A percentile compares a stretch with the other conserved stretches of the same genome.
phyloP scores from a whole-genome alignment of 2,329 filamentous ascomycete genomes.

The Fusarium graminum region DNA sequence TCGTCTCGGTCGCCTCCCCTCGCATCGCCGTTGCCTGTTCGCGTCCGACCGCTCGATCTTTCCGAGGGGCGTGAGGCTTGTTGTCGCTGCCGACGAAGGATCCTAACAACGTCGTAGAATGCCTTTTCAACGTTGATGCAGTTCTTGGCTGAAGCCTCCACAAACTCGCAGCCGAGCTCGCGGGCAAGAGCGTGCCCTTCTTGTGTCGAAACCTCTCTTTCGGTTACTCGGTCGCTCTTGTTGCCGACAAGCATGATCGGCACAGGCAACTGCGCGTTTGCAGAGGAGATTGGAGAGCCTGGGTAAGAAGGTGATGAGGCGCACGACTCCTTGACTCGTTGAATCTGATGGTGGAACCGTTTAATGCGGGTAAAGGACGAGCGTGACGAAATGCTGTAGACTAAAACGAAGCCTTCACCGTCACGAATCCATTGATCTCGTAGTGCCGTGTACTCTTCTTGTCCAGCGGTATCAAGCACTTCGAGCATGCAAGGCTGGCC shows the following conservation, averaged over 20 bases:
- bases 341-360: slow-evolving; percentile 96
- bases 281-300: slow-evolving; percentile 76
- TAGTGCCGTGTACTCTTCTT: slow-evolving; percentile 97
- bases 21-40: slow-evolving; percentile 55
- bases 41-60: slow-evolving; percentile 55
- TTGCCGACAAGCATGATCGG: slow-evolving; percentile 99
- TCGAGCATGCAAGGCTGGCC: slow-evolving; percentile 97
- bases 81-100: slow-evolving; percentile 86
- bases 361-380: slow-evolving; percentile 96
- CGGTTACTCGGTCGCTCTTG: slow-evolving; percentile 96
- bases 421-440: slow-evolving; percentile 99
- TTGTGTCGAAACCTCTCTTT: slow-evolving; percentile 95
- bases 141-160: slow-evolving; percentile 97
- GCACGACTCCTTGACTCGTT: slow-evolving; percentile 93
- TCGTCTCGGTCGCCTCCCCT: slow-evolving; percentile 52
- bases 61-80: slow-evolving; percentile 59
- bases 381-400: slow-evolving; percentile 98
- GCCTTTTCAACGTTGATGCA: slow-evolving; percentile 99
- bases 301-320: slow-evolving; percentile 81
- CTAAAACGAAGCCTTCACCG: slow-evolving; percentile 95
- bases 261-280: slow-evolving; percentile 74
- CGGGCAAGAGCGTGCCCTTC: slow-evolving; percentile 93
- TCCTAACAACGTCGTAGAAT: slow-evolving; percentile 96
- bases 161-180: slow-evolving; percentile 94
- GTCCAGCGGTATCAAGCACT: slow-evolving; percentile 95